Evolutionary conservation across 2,329 filamentous ascomycete species (phyloP).

Genomic region (Dothidotthia symphoricarpi): DNA sequence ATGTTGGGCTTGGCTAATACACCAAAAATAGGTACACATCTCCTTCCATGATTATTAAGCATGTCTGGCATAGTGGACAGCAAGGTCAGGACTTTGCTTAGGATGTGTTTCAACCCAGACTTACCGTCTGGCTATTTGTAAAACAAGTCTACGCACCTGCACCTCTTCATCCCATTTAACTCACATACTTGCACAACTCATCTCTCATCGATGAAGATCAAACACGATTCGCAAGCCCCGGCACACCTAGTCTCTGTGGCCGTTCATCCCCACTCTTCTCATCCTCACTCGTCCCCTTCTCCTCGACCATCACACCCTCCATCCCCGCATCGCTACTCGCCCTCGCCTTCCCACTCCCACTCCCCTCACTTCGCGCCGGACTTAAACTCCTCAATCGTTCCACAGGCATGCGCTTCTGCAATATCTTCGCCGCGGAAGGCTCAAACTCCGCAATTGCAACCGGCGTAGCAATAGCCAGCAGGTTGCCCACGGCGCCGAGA

Average conservation of each 20-base stretch:
- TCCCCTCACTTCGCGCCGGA: conserved; percentile 29
- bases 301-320: conserved; percentile 44
- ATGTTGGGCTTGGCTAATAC: too few relatives aligned
- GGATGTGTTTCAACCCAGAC: too few relatives aligned
- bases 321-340: conserved; percentile 20
- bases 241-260: conserved; percentile 18
- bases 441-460: conserved; percentile 40
- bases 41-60: too few relatives aligned
- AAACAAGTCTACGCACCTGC: too few relatives aligned
- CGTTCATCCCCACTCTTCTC: conserved; percentile 33
- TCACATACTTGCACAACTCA: too few relatives aligned
- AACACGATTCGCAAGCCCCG: too few relatives aligned
- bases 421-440: conserved; percentile 32
- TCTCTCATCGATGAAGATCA: too few relatives aligned
- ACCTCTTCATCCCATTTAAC: too few relatives aligned
- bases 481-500: conserved; percentile 33
- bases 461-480: conserved; percentile 37
- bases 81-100: too few relatives aligned
- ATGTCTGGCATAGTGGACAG: too few relatives aligned
- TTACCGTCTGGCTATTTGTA: too few relatives aligned
- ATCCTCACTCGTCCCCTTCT: conserved; percentile 39
- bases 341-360: conserved; percentile 13
- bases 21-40: too few relatives aligned
- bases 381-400: conserved; percentile 34
- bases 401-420: conserved; percentile 20